Evolutionary conservation across 805 yeast genomes (phyloP), one percentile per base, ranked within the genome.

Genomic region (Metschnikowia cubensis): DNA sequence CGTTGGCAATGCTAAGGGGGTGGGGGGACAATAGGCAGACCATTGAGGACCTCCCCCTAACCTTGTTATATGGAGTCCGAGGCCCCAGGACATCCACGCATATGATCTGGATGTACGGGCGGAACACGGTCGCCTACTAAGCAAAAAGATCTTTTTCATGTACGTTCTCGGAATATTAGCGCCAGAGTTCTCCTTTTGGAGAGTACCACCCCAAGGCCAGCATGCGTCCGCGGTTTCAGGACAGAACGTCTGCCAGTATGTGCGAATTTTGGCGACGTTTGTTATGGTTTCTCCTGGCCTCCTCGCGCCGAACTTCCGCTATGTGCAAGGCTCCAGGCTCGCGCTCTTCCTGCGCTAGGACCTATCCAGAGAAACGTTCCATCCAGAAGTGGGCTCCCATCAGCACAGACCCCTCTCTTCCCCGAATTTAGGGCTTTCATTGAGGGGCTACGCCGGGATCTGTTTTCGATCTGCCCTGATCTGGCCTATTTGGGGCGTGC

Each of bases 241-340:
- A 7, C 41, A 45, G 47, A 25, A 36, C 42, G 47, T 21, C 8
- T 22, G 38, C 32, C 20, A n/a, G 47, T 18, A 17, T 10, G 33
- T 36, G 41, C 40, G 47, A 25, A 25, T 25, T 43, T 43, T 43
- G 46, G 46, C 46, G 46, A 39, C 33, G 36, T 43, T 43, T 43
- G 46, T 43, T 43, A 35, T 43, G 38, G 25, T 43, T 43, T 32
- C 46, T 43, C 46, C 39, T 25, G 32, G 36, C 11, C 14, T 39
- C 18, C 39, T 25, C 46, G 46, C 46, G 46, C 46, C 22, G 36
- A 13, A 33, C 17, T 14, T 15, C 34, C n/a, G 7, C 22, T 43
- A n/a, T 35, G 34, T 43, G 46, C 46, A 43, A 43, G 14, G 40
- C 38, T n/a, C 20, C 13, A 3, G 29, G 10, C 34, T 33, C 36